These are phyloP conservation scores for Chamaecyparis obtusa DNA, from an alignment of 75 land plant species.

Conservation along the genomic window DNA sequence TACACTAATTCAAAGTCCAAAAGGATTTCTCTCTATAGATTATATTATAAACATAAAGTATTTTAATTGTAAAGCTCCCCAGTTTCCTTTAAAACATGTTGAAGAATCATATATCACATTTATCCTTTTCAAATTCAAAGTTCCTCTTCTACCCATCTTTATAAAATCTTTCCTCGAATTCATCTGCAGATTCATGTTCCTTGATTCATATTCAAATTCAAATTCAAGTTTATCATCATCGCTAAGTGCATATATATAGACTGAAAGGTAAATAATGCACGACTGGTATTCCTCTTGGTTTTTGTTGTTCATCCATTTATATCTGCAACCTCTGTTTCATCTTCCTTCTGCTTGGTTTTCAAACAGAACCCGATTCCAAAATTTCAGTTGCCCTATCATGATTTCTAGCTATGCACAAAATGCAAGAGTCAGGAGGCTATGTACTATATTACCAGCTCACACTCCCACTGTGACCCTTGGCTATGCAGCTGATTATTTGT, in stretches of 20 bases:
- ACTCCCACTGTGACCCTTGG: too few species aligned
- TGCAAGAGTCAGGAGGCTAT: too few species aligned
- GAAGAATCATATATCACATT: background rate
- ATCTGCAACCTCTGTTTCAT: too few species aligned
- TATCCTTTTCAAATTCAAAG: background rate
- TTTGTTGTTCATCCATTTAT: constrained; percentile 85
- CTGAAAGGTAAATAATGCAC: constrained; percentile 78
- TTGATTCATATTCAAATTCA: constrained; percentile 91
- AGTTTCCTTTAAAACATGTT: background rate
- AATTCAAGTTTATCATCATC: constrained; percentile 89
- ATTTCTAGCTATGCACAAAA: too few species aligned
- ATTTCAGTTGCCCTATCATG: too few species aligned
- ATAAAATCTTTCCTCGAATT: constrained; percentile 14
- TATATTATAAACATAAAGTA: too few species aligned
- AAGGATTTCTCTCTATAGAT: too few species aligned
- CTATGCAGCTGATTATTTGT: too few species aligned
- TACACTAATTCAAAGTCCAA: too few species aligned
- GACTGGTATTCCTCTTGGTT: constrained; percentile 78
- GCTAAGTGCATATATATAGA: constrained; percentile 83
- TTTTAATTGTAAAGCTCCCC: background rate
- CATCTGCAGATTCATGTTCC: constrained; percentile 73
- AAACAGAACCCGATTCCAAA: too few species aligned
- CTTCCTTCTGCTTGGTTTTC: too few species aligned
- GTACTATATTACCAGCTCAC: too few species aligned
- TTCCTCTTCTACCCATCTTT: background rate